Evolutionary conservation across 164 flowering plant species (phyloP).

Genomic region (Echeveria elegans): DNA sequence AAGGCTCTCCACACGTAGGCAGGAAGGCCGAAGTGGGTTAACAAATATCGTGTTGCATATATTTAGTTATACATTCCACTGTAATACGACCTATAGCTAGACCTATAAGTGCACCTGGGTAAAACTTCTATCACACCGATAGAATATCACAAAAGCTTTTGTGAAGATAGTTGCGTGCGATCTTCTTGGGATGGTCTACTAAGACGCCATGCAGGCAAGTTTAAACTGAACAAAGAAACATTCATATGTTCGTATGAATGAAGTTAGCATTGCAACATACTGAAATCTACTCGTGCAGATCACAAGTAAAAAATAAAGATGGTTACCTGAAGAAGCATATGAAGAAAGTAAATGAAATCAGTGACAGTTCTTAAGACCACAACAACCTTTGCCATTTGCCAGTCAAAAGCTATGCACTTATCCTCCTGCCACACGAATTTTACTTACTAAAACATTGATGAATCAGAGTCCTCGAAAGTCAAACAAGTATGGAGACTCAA

Average conservation of each 20-base stretch:
- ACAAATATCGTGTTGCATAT: no score
- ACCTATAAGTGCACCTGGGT: no score
- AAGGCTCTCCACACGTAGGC: no score
- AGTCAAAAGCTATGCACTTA: slow-evolving; percentile 56
- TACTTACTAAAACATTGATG: no score
- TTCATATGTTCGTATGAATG: no score
- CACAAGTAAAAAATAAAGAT: not conserved
- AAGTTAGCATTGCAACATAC: not conserved
- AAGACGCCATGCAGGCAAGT: slow-evolving; percentile 51
- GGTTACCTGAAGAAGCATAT: slow-evolving; percentile 92
- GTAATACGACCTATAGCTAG: no score
- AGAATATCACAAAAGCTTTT: slow-evolving; percentile 52
- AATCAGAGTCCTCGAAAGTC: no score
- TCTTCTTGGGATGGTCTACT: slow-evolving; percentile 72
- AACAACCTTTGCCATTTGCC: slow-evolving; percentile 43
- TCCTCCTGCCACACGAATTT: slow-evolving; percentile 27
- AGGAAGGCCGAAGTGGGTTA: no score
- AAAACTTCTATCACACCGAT: no score
- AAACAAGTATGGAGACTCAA: not conserved
- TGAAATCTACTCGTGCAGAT: no score
- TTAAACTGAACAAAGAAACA: slow-evolving; percentile 1
- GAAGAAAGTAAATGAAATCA: slow-evolving; percentile 55
- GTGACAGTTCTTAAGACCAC: slow-evolving; percentile 64
- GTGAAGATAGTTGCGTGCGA: slow-evolving; percentile 54
- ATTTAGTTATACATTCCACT: no score